Percentiles rank a stretch among this genome's conserved stretches.
Evolutionary conservation across 495 filamentous ascomycete species (phyloP).

Genomic region (Daldinia concentrica): DNA sequence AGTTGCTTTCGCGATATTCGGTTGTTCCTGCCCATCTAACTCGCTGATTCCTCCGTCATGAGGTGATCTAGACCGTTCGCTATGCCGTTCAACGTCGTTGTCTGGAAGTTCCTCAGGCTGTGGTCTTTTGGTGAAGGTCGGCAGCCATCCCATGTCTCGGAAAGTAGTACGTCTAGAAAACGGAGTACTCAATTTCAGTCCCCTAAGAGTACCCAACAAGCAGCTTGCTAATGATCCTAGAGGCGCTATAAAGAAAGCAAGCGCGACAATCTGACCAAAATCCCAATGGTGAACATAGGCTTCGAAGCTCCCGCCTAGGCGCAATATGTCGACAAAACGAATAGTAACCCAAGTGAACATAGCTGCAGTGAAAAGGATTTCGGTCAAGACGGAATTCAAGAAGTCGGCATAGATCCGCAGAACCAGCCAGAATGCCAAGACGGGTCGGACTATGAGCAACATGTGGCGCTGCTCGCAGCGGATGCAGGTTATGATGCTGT

Average conservation of each 20-base stretch:
- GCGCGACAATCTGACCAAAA: conserved; percentile 32
- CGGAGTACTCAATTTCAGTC: conserved; percentile 1
- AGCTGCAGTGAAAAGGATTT: conserved; percentile 27
- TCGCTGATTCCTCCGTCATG: conserved; percentile 1
- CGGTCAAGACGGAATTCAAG: conserved; percentile 34
- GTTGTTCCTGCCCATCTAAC: neutral
- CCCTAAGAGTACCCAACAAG: conserved; percentile 15
- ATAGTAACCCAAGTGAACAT: conserved; percentile 33
- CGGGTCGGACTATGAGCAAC: conserved; percentile 33
- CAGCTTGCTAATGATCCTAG: conserved; percentile 30
- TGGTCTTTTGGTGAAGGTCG: conserved; percentile 7
- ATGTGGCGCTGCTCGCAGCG: conserved; percentile 41
- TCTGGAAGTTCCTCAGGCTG: conserved; percentile 14
- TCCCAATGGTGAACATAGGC: conserved; percentile 17
- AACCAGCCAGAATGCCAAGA: conserved; percentile 38
- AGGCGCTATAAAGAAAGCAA: conserved; percentile 35
- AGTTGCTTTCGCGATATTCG: neutral
- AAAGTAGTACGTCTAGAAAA: neutral
- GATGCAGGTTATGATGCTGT: conserved; percentile 39
- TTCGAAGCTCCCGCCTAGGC: conserved; percentile 27
- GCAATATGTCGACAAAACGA: conserved; percentile 35
- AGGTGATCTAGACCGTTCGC: conserved; percentile 5
- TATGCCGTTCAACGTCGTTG: conserved; percentile 8
- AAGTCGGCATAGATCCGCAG: conserved; percentile 37
- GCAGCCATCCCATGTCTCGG: conserved; percentile 13